phyloP scores from a whole-genome alignment of 2,329 filamentous ascomycete species.

The Shiraia sp. region DNA sequence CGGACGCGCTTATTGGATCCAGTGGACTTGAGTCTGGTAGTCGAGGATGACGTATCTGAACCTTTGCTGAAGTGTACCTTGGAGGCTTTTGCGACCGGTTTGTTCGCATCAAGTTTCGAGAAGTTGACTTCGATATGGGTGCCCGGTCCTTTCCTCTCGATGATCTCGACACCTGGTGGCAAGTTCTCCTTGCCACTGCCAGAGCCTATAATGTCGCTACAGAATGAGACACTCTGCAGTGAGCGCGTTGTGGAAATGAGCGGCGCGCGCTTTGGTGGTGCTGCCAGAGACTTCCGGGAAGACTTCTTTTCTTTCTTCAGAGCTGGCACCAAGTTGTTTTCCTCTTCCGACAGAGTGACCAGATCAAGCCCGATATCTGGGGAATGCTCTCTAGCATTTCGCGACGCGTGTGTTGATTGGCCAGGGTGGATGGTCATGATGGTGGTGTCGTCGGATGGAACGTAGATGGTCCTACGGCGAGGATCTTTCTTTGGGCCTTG shows the following conservation, averaged over 20 bases:
- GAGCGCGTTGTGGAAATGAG: constrained; percentile 49
- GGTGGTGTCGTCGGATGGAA: constrained; percentile 56
- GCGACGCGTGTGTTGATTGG: constrained; percentile 33
- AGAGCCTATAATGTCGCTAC: constrained; percentile 55
- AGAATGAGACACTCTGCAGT: constrained; percentile 47
- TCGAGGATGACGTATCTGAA: constrained; percentile 18
- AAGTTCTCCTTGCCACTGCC: constrained; percentile 67
- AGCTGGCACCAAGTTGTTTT: constrained; percentile 32
- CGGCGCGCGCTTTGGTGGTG: constrained; percentile 55
- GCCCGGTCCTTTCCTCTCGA: constrained; percentile 27
- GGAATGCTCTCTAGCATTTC: constrained; percentile 35
- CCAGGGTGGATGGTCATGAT: constrained; percentile 57
- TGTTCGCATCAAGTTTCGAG: constrained; percentile 30
- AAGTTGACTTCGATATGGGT: constrained; percentile 40
- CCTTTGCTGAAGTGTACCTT: constrained; percentile 35
- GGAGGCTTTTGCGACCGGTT: constrained; percentile 24
- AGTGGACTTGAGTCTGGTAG: constrained; percentile 30
- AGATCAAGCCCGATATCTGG: constrained; percentile 45
- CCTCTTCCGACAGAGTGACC: constrained; percentile 45
- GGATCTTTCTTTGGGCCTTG: constrained; percentile 45
- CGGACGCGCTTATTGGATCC: constrained; percentile 39
- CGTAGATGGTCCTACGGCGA: constrained; percentile 55
- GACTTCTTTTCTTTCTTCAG: constrained; percentile 39
- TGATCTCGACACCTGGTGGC: constrained; percentile 53
- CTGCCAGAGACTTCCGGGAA: constrained; percentile 49